A percentile compares a stretch with the other conserved stretches of the same genome.
phyloP scores from a whole-genome alignment of 108 stramenopile genomes.

The Aureococcus anophagefferens region DNA sequence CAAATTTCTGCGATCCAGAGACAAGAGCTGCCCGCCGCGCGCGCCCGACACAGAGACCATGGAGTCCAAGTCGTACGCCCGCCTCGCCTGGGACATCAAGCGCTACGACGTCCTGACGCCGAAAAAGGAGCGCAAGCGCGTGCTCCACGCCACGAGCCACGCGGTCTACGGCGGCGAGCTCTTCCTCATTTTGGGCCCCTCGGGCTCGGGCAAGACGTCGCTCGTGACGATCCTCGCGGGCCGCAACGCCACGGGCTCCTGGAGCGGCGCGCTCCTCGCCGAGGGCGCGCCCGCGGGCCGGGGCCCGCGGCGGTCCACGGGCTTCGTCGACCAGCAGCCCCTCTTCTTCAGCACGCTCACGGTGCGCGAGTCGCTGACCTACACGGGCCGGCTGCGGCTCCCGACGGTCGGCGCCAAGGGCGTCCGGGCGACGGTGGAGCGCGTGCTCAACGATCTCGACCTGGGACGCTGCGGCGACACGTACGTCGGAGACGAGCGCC shows the following conservation, averaged over 20 bases:
- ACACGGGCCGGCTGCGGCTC: no score
- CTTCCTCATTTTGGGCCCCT: neutral
- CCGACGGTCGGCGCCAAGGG: no score
- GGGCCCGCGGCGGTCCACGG: constrained; percentile 20
- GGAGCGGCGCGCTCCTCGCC: constrained; percentile 41
- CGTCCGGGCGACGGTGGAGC: constrained; percentile 28
- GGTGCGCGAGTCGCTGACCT: constrained; percentile 35
- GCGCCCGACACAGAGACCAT: no score
- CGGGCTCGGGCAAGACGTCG: neutral
- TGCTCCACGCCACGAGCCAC: no score
- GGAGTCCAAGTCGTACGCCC: no score
- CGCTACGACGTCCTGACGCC: no score
- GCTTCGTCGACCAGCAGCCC: constrained; percentile 61
- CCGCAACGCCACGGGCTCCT: constrained; percentile 21
- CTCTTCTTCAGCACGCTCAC: constrained; percentile 49
- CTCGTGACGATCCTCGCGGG: neutral
- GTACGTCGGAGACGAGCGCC: constrained; percentile 65
- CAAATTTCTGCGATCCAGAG: no score
- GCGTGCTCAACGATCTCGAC: constrained; percentile 52
- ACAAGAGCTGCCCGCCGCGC: no score
- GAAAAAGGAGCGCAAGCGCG: no score
- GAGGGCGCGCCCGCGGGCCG: constrained; percentile 45
- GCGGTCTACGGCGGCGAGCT: neutral
- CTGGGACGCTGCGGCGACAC: constrained; percentile 58
- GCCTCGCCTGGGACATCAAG: no score